These are phyloP conservation scores for Erigeron canadensis DNA, from an alignment of 129 eudicot genomes.

Conservation along the genomic window DNA sequence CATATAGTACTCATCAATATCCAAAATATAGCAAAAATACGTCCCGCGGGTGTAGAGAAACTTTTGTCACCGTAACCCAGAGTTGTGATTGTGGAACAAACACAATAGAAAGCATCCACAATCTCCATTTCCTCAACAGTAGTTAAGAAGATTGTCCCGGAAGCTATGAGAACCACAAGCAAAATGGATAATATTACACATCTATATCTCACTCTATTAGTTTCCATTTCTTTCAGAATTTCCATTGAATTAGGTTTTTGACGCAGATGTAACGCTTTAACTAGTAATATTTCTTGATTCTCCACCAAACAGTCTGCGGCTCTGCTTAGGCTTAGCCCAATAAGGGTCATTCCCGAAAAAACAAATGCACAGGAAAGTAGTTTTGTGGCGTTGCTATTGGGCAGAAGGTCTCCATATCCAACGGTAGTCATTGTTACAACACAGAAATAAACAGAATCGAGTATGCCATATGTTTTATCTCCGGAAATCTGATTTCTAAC, in stretches of 20 bases:
- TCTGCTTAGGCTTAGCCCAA: conserved; percentile 60
- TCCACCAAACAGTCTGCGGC: conserved; percentile 73
- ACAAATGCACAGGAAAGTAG: conserved; percentile 86
- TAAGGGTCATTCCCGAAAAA: conserved; percentile 81
- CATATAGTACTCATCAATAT: conserved; percentile 71
- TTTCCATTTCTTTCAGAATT: conserved; percentile 56
- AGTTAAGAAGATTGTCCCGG: conserved; percentile 61
- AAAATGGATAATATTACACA: conserved; percentile 40
- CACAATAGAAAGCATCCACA: conserved; percentile 88
- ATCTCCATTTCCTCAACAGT: conserved; percentile 59
- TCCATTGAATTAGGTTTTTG: conserved; percentile 46
- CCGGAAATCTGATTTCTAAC: conserved; percentile 61
- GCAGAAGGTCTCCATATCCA: conserved; percentile 93
- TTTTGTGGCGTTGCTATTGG: conserved; percentile 51
- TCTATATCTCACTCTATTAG: conserved; percentile 62
- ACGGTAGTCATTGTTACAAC: conserved; percentile 93
- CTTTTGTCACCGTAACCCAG: conserved; percentile 90
- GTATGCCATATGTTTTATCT: conserved; percentile 48
- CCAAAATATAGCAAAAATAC: conserved; percentile 87
- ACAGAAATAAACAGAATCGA: conserved; percentile 84
- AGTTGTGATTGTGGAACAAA: conserved; percentile 81
- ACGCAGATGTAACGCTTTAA: conserved; percentile 62
- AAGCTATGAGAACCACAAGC: conserved; percentile 48
- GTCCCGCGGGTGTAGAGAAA: conserved; percentile 78
- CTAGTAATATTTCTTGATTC: conserved; percentile 74